Conservation (phyloP, 805 yeast genomes). For the Ogataea nonfermentans region DNA sequence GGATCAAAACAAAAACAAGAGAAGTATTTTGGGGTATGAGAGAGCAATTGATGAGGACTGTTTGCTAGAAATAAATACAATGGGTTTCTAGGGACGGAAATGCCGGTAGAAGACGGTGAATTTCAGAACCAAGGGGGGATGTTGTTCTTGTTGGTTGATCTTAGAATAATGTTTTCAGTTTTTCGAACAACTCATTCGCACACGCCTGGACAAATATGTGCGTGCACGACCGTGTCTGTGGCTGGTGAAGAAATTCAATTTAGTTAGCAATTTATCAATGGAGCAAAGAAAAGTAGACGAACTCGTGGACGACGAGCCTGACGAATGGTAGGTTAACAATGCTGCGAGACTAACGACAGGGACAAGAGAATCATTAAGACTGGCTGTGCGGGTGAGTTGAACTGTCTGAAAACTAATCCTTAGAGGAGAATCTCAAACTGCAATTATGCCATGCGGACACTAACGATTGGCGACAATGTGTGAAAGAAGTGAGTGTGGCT, state of each 20-base stretch:
- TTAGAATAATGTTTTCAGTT: constrained; percentile 8
- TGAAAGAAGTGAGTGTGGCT: constrained; percentile 50
- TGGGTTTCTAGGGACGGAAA: neutral
- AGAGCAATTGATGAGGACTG: neutral
- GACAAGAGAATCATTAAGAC: constrained; percentile 70
- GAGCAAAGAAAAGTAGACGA: constrained; percentile 8
- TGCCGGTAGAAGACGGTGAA: constrained; percentile 1
- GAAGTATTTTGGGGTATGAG: neutral
- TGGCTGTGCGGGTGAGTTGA: constrained; percentile 60
- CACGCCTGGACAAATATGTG: constrained; percentile 4
- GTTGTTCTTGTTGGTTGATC: constrained; percentile 7
- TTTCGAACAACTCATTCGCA: constrained; percentile 22
- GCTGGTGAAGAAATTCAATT: neutral
- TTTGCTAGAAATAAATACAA: constrained; percentile 1
- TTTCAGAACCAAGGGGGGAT: constrained; percentile 6
- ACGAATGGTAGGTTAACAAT: constrained; percentile 53
- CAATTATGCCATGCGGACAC: constrained; percentile 80
- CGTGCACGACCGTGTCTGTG: constrained; percentile 1
- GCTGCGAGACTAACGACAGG: constrained; percentile 36
- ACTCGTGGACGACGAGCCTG: constrained; percentile 58
- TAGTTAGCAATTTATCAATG: constrained; percentile 5
- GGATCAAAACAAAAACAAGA: constrained; percentile 5
- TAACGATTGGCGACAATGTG: constrained; percentile 76
- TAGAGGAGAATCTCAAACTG: constrained; percentile 64
- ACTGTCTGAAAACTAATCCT: constrained; percentile 6